phyloP scores from a whole-genome alignment of 768 basidiomycete species.

The Tulasnella sp. region DNA sequence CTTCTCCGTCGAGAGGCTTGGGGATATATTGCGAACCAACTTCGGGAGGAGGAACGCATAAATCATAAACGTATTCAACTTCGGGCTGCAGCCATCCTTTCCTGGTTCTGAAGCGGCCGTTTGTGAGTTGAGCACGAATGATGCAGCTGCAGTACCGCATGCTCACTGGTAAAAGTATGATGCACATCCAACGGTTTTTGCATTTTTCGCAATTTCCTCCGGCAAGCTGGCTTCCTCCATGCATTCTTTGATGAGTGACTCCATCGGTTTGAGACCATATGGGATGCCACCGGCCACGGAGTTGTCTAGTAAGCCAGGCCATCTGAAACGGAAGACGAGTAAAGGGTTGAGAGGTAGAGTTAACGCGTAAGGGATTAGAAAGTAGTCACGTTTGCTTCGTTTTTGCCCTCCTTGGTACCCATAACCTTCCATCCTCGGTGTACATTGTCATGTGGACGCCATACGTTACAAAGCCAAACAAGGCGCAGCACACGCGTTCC shows the following conservation, averaged over 20 bases:
- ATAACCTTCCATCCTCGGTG: constrained; percentile 57
- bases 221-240: constrained; percentile 87
- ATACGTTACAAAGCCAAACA: constrained; percentile 88
- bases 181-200: constrained; percentile 60
- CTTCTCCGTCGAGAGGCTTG: constrained; percentile 83
- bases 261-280: constrained; percentile 64
- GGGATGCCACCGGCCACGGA: constrained; percentile 90
- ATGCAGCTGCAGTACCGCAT: constrained; percentile 21
- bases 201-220: constrained; percentile 58
- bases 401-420: constrained; percentile 80
- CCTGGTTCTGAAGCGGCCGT: constrained; percentile 43
- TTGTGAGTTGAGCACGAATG: not conserved
- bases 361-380: not conserved
- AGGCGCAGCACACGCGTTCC: constrained; percentile 81
- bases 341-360: not conserved
- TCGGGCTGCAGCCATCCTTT: constrained; percentile 84
- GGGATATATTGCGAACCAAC: constrained; percentile 48
- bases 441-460: constrained; percentile 89
- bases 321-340: constrained; percentile 43
- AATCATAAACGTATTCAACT: constrained; percentile 82
- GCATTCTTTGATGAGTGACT: constrained; percentile 82
- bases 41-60: constrained; percentile 57
- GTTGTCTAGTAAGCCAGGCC: constrained; percentile 86
- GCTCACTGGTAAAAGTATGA: constrained; percentile 78
- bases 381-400: constrained; percentile 82